Evolutionary conservation across 805 yeast genomes (phyloP).

Genomic region (Wickerhamiella sergipiensis): DNA sequence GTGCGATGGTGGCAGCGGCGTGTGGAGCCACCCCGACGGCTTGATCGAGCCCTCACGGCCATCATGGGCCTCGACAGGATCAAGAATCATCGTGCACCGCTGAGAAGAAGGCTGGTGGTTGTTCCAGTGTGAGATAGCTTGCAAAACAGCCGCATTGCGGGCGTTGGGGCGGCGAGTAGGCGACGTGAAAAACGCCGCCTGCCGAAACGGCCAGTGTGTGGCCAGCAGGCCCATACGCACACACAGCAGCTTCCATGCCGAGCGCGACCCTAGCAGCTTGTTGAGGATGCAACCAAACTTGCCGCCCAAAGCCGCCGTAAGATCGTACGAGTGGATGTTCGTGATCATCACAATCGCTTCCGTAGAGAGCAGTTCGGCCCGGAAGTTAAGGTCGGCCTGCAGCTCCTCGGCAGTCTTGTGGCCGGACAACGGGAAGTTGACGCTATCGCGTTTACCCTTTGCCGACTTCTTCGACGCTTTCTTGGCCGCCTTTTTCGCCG

Average conservation of each 20-base stretch:
- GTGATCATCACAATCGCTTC: constrained; percentile 32
- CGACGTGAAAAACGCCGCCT: constrained; percentile 29
- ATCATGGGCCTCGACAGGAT: constrained; percentile 28
- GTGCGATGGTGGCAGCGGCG: constrained; percentile 29
- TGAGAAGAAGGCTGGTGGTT: constrained; percentile 17
- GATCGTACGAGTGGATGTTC: constrained; percentile 27
- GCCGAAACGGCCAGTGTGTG: constrained; percentile 34
- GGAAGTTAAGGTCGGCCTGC: constrained; percentile 21
- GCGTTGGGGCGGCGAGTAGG: constrained; percentile 30
- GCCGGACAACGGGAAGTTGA: constrained; percentile 8
- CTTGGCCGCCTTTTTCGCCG: constrained; percentile 18
- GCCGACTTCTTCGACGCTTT: constrained; percentile 13
- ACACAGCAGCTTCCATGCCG: constrained; percentile 24
- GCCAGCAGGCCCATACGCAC: constrained; percentile 31
- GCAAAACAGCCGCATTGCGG: constrained; percentile 28
- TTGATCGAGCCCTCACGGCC: constrained; percentile 24
- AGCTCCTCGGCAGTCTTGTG: constrained; percentile 19
- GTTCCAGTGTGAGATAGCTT: constrained; percentile 29
- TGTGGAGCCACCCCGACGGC: constrained; percentile 29
- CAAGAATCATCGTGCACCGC: constrained; percentile 26
- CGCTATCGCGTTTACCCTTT: constrained; percentile 9
- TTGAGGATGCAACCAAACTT: constrained; percentile 16
- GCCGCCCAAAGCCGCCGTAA: constrained; percentile 26
- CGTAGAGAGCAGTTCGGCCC: constrained; percentile 26
- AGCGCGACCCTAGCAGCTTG: constrained; percentile 22